phyloP scores from a whole-genome alignment of 352 stramenopile genomes.

The Phytophthora pisi region DNA sequence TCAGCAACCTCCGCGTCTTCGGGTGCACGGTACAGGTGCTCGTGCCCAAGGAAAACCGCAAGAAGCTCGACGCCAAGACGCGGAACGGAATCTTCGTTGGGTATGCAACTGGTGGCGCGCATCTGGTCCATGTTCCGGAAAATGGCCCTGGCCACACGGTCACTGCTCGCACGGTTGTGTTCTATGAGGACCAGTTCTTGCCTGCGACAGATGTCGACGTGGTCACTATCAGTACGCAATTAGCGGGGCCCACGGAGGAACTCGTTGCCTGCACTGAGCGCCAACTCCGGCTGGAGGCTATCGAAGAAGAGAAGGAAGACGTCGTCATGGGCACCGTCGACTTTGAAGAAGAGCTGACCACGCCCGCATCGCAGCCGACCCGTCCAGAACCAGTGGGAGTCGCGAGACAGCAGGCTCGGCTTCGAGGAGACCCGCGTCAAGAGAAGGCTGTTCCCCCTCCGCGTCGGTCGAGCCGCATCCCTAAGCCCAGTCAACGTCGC shows the following conservation, averaged over 20 bases:
- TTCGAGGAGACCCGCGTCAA: not conserved
- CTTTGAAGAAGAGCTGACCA: not conserved
- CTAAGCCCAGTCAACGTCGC: constrained; percentile 2
- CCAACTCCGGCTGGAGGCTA: too few relatives aligned
- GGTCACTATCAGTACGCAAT: not conserved
- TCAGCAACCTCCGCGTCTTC: not conserved
- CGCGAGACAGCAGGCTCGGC: not conserved
- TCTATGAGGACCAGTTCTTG: not conserved
- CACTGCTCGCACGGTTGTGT: not conserved
- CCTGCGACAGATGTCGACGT: not conserved
- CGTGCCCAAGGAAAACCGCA: not conserved
- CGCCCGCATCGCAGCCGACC: not conserved
- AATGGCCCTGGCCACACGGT: not conserved
- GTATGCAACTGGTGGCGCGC: not conserved
- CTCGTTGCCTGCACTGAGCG: too few relatives aligned
- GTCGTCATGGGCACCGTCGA: too few relatives aligned
- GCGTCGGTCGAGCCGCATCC: constrained; percentile 2
- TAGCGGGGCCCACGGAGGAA: too few relatives aligned
- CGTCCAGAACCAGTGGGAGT: constrained; percentile 15
- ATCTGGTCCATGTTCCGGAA: not conserved
- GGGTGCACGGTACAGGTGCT: not conserved
- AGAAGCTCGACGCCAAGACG: not conserved
- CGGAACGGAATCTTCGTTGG: not conserved
- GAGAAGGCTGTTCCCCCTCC: constrained; percentile 5
- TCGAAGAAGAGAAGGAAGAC: too few relatives aligned